phyloP scores from a whole-genome alignment of 129 eudicot genomes.

The Pittosporum tobira region DNA sequence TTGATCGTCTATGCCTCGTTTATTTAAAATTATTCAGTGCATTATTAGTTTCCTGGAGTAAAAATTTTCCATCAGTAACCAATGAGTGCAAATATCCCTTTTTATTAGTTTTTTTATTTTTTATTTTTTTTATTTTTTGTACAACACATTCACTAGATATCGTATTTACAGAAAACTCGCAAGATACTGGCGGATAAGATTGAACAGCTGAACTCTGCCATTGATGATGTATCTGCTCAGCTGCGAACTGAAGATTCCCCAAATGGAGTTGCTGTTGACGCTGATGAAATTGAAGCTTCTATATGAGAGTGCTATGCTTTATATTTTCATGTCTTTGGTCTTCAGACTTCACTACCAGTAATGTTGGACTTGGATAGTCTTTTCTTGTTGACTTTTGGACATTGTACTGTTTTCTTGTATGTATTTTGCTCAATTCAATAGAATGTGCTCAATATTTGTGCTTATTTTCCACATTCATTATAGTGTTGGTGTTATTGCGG shows the following conservation, averaged over 20 bases:
- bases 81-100: not conserved
- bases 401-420: not conserved
- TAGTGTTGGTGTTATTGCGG: not conserved
- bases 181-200: constrained; percentile 57
- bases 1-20: not conserved
- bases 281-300: constrained; percentile 23
- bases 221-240: constrained; percentile 57
- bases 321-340: not conserved
- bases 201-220: constrained; percentile 64
- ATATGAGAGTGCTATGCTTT: constrained; percentile 10
- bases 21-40: not conserved
- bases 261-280: constrained; percentile 19
- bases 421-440: not conserved
- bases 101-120: too few relatives aligned
- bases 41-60: not conserved
- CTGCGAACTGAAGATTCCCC: constrained; percentile 22
- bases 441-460: not conserved
- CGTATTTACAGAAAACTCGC: constrained; percentile 58
- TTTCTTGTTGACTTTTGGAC: not conserved
- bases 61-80: not conserved
- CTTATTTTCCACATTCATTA: not conserved
- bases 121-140: not conserved
- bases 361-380: constrained; percentile 1
- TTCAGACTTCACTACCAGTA: not conserved
- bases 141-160: not conserved